These are phyloP conservation scores for Crotalaria pallida DNA, from an alignment of 306 rosid species.

Conservation along the genomic window DNA sequence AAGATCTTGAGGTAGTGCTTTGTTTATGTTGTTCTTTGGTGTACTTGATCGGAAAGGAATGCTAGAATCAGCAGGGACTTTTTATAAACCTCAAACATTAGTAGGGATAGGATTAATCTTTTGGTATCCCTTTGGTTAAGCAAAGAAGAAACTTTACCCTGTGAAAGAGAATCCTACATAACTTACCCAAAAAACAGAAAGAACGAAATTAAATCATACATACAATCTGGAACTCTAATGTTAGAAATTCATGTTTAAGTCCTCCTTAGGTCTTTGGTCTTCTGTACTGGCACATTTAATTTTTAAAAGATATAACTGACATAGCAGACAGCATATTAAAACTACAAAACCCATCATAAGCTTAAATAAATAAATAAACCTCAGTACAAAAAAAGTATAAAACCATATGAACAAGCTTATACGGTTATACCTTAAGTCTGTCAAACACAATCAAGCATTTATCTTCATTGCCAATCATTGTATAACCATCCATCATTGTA, in stretches of 20 bases:
- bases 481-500: constrained; percentile 98
- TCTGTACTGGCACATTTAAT: neutral
- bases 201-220: neutral
- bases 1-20: too few relatives aligned
- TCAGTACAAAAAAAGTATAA: too few relatives aligned
- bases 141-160: neutral
- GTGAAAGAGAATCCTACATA: neutral
- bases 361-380: neutral
- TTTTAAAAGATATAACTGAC: neutral
- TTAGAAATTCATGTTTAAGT: neutral
- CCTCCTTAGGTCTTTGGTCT: neutral
- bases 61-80: too few relatives aligned
- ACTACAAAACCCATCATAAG: neutral
- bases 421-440: constrained; percentile 90
- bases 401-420: neutral
- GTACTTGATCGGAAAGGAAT: too few relatives aligned
- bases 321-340: constrained; percentile 9
- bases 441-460: constrained; percentile 88
- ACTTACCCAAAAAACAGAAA: too few relatives aligned
- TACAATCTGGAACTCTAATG: neutral
- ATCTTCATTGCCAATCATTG: constrained; percentile 76
- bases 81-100: too few relatives aligned
- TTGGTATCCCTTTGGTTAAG: neutral
- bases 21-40: too few relatives aligned
- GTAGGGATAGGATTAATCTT: too few relatives aligned